A percentile compares a stretch with the other conserved stretches of the same genome.
phyloP scores from a whole-genome alignment of 345 rosid species.

The Rhodamnia argentea region DNA sequence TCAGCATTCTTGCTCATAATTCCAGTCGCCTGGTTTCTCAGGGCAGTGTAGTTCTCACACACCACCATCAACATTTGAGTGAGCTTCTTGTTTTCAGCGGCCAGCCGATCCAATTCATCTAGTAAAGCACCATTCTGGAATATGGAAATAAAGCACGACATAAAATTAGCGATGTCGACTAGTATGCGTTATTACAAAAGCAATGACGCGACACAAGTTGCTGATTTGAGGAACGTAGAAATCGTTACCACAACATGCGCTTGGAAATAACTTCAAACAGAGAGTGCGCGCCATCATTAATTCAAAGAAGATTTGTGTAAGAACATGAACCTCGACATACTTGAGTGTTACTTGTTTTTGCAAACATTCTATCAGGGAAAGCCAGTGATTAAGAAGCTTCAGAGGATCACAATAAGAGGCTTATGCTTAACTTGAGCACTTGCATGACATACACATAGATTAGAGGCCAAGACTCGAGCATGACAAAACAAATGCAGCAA shows the following conservation, averaged over 20 bases:
- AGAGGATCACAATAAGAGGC: background rate
- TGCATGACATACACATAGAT: background rate
- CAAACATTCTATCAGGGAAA: background rate
- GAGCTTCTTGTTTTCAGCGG: constrained; percentile 77
- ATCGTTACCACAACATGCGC: background rate
- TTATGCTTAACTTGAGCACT: background rate
- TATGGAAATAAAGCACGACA: background rate
- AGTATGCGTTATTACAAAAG: background rate
- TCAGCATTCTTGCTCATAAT: constrained; percentile 27
- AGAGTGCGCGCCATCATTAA: background rate
- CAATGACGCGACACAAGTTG: background rate
- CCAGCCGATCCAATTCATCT: constrained; percentile 65
- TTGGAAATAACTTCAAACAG: background rate
- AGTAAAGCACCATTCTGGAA: constrained; percentile 30
- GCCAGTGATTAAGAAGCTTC: background rate
- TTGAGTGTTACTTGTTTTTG: background rate
- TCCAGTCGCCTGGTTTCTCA: constrained; percentile 45
- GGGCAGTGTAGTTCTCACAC: constrained; percentile 65
- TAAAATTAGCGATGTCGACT: background rate
- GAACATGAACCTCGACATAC: background rate
- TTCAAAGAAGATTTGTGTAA: background rate
- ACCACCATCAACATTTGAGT: constrained; percentile 57
- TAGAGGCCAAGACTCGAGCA: background rate
- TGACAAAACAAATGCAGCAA: background rate
- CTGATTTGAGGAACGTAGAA: background rate